A percentile compares a stretch with the other conserved stretches of the same genome.
Conservation (phyloP, 805 yeast genomes). For the Zygoascus biomembranicola region DNA sequence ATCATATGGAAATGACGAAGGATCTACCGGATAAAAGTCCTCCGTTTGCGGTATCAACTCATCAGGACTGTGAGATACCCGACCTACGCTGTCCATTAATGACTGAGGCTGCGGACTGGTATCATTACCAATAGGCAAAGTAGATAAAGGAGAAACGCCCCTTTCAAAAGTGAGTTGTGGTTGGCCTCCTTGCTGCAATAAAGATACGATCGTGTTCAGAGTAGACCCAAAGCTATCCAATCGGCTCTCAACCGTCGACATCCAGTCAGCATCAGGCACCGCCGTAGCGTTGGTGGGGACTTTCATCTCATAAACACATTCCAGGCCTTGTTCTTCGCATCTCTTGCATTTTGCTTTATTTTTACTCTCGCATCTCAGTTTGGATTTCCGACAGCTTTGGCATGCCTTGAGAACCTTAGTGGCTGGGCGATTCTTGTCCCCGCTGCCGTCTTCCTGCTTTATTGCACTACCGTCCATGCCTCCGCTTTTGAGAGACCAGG, state of each 20-base stretch:
- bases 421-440: neutral
- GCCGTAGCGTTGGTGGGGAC: constrained; percentile 31
- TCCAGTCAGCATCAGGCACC: constrained; percentile 25
- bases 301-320: constrained; percentile 51
- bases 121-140: neutral
- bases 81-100: neutral
- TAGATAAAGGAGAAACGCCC: neutral
- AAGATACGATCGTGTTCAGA: constrained; percentile 30
- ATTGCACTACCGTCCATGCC: neutral
- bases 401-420: constrained; percentile 42
- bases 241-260: constrained; percentile 32
- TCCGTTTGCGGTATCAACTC: neutral
- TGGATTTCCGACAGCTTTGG: constrained; percentile 50
- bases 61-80: neutral
- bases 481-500: neutral
- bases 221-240: constrained; percentile 34
- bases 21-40: neutral
- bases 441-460: neutral
- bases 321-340: constrained; percentile 43
- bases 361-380: constrained; percentile 51
- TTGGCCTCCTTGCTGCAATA: constrained; percentile 25
- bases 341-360: constrained; percentile 47
- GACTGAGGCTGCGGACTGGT: neutral
- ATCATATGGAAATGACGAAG: neutral
- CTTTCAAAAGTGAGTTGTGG: neutral